Base-by-base conservation (phyloP, 2,329 filamentous ascomycete genomes). In the Aspergillus fructus region DNA sequence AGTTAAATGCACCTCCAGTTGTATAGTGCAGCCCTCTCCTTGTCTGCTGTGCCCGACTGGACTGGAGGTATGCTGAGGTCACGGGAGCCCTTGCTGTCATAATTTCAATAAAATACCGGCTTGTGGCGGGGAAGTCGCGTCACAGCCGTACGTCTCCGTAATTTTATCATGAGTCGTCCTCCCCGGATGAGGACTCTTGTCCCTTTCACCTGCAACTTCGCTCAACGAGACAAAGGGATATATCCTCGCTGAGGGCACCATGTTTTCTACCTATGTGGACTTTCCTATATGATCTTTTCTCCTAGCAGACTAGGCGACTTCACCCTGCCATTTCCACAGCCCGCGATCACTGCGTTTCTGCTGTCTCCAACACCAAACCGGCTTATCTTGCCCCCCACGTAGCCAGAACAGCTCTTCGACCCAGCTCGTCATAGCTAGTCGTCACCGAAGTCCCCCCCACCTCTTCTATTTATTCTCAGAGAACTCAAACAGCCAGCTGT, bases 371-470 rank as follows among this genome's bases (percentile, higher is more conserved):
- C 57, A 52, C 34, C 33, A 33, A 48, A 40, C 49, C 54, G 19
- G 21, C 55, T 50, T 57, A 55, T 61, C 55, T 54, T 48, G 5
- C 13, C 53, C 53, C 53, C 52, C 58, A 57, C 59, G 46, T 45
- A 56, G 42, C 57, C 27, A 45, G 54, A 46, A 52, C 57, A 53
- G 51, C 45, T 53, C 39, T 54, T 33, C 53, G 51, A 52, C 56
- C 59, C 60, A 59, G 62, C 59, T 60, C 55, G 37, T 58, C 53
- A 51, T 59, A 65, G 58, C 61, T 63, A 62, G 56, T 62, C 60
- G 56, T 59, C 34, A 42, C 53, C 49, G 27, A 33, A 51, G 21
- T 43, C 39, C 23, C 47, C 47, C n/a, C 19, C 49, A 48, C n/a
- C 15, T 24, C 34, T 21, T 37, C 42, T 2, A 15, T n/a, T 39